Base-by-base conservation (phyloP, 2,329 filamentous ascomycete genomes). In the Coleophoma eucalyptorum region DNA sequence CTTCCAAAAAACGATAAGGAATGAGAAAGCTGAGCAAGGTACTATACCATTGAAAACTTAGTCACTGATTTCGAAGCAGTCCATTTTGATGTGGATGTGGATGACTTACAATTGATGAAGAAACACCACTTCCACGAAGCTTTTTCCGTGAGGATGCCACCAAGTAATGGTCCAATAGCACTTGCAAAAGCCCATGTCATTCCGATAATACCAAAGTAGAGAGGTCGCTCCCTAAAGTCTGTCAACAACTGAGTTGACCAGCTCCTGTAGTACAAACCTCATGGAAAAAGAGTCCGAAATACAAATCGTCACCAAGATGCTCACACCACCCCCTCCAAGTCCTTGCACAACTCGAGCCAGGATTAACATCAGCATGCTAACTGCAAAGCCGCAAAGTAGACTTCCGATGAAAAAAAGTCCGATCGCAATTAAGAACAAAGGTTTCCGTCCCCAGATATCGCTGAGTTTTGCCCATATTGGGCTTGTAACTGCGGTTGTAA, bases 171-270 rank as follows among this genome's bases (percentile, higher is more conserved):
- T 0, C 86, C 86, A n/a, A 87, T 67, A 0, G 79, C 79, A 34
- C 76, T 78, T 3, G 86, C 84, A 19, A 87, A 64, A 2, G 84
- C 83, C 86, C 86, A 84, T 0, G 87, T 79, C 46, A 84, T 74
- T 4, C 83, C 83, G 49, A 87, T 79, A 43, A 89, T 68, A 1
- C 84, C 84, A 59, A 83, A 86, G 60, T 84, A 80, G 26, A 74
- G 60, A 0, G 75, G 70, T 8, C 69, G 60, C 48, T 58, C 61
- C 21, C 64, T 64, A 18, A 10, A 15, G 13, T 4, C 10, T 18
- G 35, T 38, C 10, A 38, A 18, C 13, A 18, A 5, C 13, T 38
- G 10, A 11, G 13, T 38, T 38, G 13, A 38, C 13, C 13, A 5
- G 13, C 4, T 15, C 4, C 13, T 38, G 16, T 11, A 4, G 13